These are phyloP conservation scores for Wickerhamiella vanderwaltii DNA, from an alignment of 805 yeast genomes.

Conservation along the genomic window DNA sequence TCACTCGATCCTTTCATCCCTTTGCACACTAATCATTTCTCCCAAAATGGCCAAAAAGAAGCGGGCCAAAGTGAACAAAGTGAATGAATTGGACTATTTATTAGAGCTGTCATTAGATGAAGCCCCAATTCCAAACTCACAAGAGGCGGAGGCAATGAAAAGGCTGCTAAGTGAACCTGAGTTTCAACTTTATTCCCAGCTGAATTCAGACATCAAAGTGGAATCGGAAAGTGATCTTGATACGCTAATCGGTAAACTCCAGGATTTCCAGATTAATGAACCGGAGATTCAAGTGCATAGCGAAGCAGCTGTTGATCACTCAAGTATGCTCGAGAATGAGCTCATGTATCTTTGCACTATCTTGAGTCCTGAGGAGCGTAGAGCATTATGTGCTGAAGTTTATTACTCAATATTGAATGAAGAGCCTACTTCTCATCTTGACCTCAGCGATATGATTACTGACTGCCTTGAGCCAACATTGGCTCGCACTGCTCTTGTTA, in stretches of 20 bases:
- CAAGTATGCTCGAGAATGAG: conserved; percentile 14
- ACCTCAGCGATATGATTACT: conserved; percentile 20
- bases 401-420: conserved; percentile 14
- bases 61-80: conserved; percentile 8
- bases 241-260: background rate
- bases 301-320: conserved; percentile 13
- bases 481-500: conserved; percentile 16
- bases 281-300: conserved; percentile 1
- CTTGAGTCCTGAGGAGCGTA: conserved; percentile 19
- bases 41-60: conserved; percentile 14
- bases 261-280: conserved; percentile 1
- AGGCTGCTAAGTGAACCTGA: conserved; percentile 1
- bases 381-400: conserved; percentile 16
- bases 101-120: background rate
- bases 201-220: conserved; percentile 1
- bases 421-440: conserved; percentile 19
- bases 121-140: background rate
- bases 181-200: background rate
- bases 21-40: too few relatives aligned
- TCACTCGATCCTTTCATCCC: background rate
- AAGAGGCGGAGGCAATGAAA: background rate
- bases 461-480: conserved; percentile 19
- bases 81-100: background rate
- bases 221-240: conserved; percentile 5
- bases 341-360: conserved; percentile 18